Percentiles rank a stretch among this genome's conserved stretches.
Evolutionary conservation across 768 basidiomycete genomes (phyloP).

Genomic region (Kwoniella europaea): DNA sequence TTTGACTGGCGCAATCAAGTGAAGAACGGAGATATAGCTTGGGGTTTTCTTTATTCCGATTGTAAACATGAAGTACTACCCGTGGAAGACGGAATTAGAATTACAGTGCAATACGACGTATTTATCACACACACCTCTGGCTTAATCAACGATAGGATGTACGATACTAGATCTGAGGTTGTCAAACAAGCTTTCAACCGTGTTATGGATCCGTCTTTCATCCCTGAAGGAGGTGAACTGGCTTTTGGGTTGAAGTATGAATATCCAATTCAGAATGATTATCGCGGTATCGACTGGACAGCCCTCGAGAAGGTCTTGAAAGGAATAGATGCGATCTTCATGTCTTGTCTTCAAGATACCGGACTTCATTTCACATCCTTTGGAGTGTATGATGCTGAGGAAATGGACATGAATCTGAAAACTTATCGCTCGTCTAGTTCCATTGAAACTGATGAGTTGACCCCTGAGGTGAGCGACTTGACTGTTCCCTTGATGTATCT

Average conservation of each 20-base stretch:
- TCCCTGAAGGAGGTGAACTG: background rate
- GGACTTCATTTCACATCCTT: background rate
- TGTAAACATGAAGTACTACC: constrained; percentile 62
- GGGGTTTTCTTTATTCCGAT: constrained; percentile 62
- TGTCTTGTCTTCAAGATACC: background rate
- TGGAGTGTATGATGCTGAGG: background rate
- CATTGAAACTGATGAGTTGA: background rate
- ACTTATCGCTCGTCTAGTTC: background rate
- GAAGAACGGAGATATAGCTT: constrained; percentile 39
- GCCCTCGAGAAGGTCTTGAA: constrained; percentile 1
- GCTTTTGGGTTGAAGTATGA: constrained; percentile 4
- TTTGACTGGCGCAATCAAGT: constrained; percentile 24
- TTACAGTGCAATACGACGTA: constrained; percentile 60
- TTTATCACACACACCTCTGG: background rate
- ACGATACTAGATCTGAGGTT: background rate
- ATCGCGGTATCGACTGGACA: background rate
- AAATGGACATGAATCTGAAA: background rate
- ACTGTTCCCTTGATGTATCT: no score
- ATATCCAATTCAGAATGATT: background rate
- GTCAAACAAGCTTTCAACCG: background rate
- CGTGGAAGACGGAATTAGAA: constrained; percentile 61
- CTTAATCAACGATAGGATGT: background rate
- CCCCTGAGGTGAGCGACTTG: no score
- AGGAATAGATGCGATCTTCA: constrained; percentile 2
- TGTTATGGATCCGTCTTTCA: background rate